phyloP scores from a whole-genome alignment of 2,329 filamentous ascomycete species.

The Talaromyces sp. region DNA sequence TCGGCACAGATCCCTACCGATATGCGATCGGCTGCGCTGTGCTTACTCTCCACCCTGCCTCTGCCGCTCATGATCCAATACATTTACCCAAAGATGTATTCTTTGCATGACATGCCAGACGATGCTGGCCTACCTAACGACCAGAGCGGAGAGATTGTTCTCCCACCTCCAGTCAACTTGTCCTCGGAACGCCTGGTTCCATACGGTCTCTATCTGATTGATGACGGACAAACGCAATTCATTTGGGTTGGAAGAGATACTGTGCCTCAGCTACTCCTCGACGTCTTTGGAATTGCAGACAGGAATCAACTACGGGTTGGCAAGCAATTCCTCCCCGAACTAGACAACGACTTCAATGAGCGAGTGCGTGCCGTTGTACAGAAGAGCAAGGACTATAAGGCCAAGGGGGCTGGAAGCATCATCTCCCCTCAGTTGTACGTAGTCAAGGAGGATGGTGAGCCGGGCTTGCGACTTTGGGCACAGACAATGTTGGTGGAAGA shows the following conservation, averaged over 20 bases:
- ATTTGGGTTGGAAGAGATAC: conserved; percentile 92
- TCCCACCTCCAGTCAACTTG: conserved; percentile 80
- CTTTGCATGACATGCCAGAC: conserved; percentile 93
- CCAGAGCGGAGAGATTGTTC: conserved; percentile 79
- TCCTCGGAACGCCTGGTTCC: conserved; percentile 82
- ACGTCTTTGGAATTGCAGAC: conserved; percentile 87
- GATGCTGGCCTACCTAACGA: conserved; percentile 80
- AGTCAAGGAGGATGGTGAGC: conserved; percentile 92
- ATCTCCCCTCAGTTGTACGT: conserved; percentile 89
- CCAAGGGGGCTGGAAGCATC: conserved; percentile 87
- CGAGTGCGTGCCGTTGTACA: conserved; percentile 82
- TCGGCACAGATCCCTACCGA: conserved; percentile 92
- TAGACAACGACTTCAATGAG: conserved; percentile 97
- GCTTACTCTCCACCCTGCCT: conserved; percentile 87
- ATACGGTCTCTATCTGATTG: conserved; percentile 91
- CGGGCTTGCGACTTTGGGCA: conserved; percentile 91
- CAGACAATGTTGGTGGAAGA: conserved; percentile 95
- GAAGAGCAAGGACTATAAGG: conserved; percentile 84
- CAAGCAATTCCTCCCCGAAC: conserved; percentile 78
- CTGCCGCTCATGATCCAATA: conserved; percentile 88
- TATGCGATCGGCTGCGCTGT: conserved; percentile 86
- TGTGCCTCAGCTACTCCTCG: conserved; percentile 78
- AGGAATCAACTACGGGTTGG: conserved; percentile 82
- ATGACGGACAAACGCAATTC: conserved; percentile 97
- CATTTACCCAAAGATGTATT: conserved; percentile 82